These are phyloP conservation scores for Sporothrix luriei DNA, from an alignment of 2,329 filamentous ascomycete genomes.

Conservation along the genomic window DNA sequence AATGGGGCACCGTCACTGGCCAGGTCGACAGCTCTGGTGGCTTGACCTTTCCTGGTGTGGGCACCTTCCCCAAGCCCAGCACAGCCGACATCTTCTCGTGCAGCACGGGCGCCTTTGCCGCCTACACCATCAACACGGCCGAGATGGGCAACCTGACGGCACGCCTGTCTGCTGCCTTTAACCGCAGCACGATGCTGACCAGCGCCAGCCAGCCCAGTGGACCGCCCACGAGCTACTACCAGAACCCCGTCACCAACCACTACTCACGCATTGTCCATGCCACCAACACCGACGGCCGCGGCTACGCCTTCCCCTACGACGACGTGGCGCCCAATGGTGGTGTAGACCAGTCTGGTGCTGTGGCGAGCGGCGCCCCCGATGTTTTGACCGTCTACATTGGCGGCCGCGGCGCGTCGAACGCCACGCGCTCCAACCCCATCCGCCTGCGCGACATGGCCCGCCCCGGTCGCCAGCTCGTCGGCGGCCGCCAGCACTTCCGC, in stretches of 20 bases:
- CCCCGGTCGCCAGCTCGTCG: conserved; percentile 34
- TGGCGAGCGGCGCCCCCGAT: conserved; percentile 59
- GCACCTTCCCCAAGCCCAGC: conserved; percentile 51
- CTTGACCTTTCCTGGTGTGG: conserved; percentile 48
- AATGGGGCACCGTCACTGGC: conserved; percentile 54
- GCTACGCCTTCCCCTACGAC: conserved; percentile 73
- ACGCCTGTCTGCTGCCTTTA: conserved; percentile 73
- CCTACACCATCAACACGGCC: conserved; percentile 46
- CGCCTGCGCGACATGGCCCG: conserved; percentile 35
- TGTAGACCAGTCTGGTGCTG: conserved; percentile 63
- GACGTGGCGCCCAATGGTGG: conserved; percentile 62
- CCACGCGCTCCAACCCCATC: conserved; percentile 30
- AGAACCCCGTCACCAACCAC: conserved; percentile 62
- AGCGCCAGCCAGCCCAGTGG: conserved; percentile 56
- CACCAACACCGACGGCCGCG: conserved; percentile 59
- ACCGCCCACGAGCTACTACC: conserved; percentile 60
- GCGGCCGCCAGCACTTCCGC: conserved; percentile 30
- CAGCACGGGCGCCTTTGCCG: conserved; percentile 60
- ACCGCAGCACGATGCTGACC: conserved; percentile 67
- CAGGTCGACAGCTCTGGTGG: conserved; percentile 45
- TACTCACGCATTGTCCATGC: conserved; percentile 67
- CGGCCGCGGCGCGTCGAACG: conserved; percentile 29
- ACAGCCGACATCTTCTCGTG: conserved; percentile 57
- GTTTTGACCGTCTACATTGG: conserved; percentile 40
- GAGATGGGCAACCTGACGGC: conserved; percentile 67